Base-by-base conservation (phyloP, 2,329 filamentous ascomycete species). In the Aspergillus fijiensis region DNA sequence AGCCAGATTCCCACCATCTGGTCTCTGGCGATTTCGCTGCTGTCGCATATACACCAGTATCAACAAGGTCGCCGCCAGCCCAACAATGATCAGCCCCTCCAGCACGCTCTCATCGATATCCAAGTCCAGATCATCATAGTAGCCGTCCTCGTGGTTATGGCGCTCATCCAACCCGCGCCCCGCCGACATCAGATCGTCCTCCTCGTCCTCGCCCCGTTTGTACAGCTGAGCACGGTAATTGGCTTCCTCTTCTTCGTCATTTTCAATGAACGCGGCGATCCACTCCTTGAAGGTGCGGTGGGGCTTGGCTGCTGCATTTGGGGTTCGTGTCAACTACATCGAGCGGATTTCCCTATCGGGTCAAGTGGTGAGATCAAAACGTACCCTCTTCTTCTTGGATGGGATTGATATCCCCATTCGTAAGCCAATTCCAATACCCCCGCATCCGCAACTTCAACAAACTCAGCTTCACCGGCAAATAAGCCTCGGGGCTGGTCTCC, bases 361-460 rank as follows among this genome's bases (percentile, higher is more conserved):
- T 33, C 23, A 19, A 35, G 16, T 48, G 11, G 11, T 49, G 5
- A 45, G n/a, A 29, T n/a, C 76, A 7, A 35, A 45, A 45, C 85
- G 80, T 84, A 94, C 91, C 84, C 69, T 90, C 89, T 64, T 97
- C 94, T 65, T 96, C 91, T 69, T 91, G 89, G 53, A 98, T 98
- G 16, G 90, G 92, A 70, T 98, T 96, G 63, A 98, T 86, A 21
- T 89, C 86, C n/a, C 95, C 95, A 70, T 93, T 86, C 0, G 92
- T 96, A 63, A 98, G 80, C 0, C 89, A 92, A 69, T 98, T 98
- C 95, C 95, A 99, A 68, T 91, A 95, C 72, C 92, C 96, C 61
- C 93, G 86, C 55, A 89, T 79, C 11, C 94, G 84, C 60, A 99
- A 81, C 75, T 96, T 96, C 63, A 96, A 81, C 52, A 99, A 80